A percentile compares a stretch with the other conserved stretches of the same genome.
Evolutionary conservation across 176 grass and related monocot species (phyloP).

Genomic region (Phoenix dactylifera): DNA sequence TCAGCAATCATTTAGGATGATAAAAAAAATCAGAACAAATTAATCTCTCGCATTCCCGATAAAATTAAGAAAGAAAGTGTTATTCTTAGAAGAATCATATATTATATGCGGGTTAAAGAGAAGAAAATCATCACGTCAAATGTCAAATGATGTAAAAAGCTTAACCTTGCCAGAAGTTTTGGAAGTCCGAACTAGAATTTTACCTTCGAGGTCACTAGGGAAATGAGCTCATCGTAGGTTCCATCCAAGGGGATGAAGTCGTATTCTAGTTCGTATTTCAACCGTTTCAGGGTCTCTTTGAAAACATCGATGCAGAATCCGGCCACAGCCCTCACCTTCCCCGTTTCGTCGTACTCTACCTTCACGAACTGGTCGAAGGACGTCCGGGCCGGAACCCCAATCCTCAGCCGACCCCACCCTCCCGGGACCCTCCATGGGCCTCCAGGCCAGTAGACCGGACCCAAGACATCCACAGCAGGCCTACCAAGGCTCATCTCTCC

Average conservation of each 20-base stretch:
- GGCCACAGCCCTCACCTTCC: not conserved
- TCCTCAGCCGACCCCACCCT: conserved; percentile 14
- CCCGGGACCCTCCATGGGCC: conserved; percentile 4
- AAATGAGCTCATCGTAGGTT: conserved; percentile 18
- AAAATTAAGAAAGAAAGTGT: too few relatives aligned
- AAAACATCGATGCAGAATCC: conserved; percentile 40
- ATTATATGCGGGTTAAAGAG: too few relatives aligned
- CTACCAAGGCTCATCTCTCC: not conserved
- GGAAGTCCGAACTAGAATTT: not conserved
- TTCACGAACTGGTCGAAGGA: conserved; percentile 21
- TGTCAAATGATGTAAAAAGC: too few relatives aligned
- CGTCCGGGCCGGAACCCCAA: conserved; percentile 21
- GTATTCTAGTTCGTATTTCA: conserved; percentile 24
- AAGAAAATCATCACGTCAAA: too few relatives aligned
- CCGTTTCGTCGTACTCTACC: not conserved
- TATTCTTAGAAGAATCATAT: too few relatives aligned
- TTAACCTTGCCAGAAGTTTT: too few relatives aligned
- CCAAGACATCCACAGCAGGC: not conserved
- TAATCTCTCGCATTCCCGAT: too few relatives aligned
- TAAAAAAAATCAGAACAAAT: too few relatives aligned
- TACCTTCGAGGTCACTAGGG: conserved; percentile 20
- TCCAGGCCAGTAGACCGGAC: conserved; percentile 21
- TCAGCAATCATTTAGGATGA: too few relatives aligned
- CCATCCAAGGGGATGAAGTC: conserved; percentile 1
- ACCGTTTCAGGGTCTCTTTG: conserved; percentile 1